A percentile compares a stretch with the other conserved stretches of the same genome.
Conservation (phyloP, 305 asterid species). For the Fraxinus sp. region DNA sequence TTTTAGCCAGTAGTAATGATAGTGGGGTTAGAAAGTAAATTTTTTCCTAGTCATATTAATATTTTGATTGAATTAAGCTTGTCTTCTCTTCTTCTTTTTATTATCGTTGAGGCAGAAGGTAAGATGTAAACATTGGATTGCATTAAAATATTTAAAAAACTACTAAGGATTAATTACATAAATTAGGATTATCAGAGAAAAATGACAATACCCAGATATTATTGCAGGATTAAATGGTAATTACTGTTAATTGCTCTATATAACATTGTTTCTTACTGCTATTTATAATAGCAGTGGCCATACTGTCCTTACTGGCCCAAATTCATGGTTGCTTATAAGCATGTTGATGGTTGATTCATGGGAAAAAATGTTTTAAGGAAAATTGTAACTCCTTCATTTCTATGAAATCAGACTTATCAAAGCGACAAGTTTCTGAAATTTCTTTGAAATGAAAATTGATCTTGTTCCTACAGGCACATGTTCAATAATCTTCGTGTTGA, state of each 20-base stretch:
- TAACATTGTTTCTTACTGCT: neutral
- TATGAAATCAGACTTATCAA: neutral
- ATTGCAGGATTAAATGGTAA: neutral
- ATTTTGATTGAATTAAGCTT: neutral
- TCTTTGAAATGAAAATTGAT: neutral
- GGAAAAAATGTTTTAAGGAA: neutral
- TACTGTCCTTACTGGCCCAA: neutral
- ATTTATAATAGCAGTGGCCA: neutral
- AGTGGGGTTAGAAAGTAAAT: neutral
- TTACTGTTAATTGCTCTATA: neutral
- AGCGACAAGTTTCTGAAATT: neutral
- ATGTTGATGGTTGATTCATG: neutral
- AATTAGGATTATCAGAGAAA: neutral
- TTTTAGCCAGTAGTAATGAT: neutral
- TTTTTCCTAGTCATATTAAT: neutral
- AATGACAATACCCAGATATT: neutral
- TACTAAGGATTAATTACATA: neutral
- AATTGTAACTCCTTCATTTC: neutral
- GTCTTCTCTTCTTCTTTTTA: constrained; percentile 11
- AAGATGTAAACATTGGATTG: constrained; percentile 9
- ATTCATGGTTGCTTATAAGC: neutral
- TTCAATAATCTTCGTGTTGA: neutral
- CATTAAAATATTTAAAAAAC: neutral
- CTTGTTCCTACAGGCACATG: neutral
- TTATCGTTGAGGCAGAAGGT: constrained; percentile 3